Percentiles rank a stretch among this genome's conserved stretches.
These are phyloP conservation scores for Colletotrichum sojae DNA, from an alignment of 2,329 filamentous ascomycete species.

Conservation along the genomic window DNA sequence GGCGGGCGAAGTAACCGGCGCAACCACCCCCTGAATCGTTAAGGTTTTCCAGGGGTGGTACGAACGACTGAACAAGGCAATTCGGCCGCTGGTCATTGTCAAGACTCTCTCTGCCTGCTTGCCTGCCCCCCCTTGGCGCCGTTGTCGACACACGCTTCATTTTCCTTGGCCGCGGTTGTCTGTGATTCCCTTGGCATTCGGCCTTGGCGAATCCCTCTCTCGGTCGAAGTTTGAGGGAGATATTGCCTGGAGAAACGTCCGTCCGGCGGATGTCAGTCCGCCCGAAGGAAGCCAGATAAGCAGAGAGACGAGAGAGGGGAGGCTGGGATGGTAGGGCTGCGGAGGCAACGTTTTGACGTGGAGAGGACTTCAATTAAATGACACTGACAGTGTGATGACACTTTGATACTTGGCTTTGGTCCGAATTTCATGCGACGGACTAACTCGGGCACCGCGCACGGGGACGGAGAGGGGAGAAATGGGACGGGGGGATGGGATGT, in stretches of 20 bases:
- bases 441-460: not conserved
- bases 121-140: slow-evolving; percentile 3
- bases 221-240: not conserved
- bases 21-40: too few relatives aligned
- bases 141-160: not conserved
- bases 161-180: slow-evolving; percentile 21
- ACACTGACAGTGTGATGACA: slow-evolving; percentile 5
- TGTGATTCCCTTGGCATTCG: slow-evolving; percentile 16
- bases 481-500: slow-evolving; percentile 7
- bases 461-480: slow-evolving; percentile 6
- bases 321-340: not conserved
- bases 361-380: not conserved
- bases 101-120: too few relatives aligned
- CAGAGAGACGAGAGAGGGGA: not conserved
- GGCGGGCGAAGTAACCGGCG: too few relatives aligned
- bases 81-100: too few relatives aligned
- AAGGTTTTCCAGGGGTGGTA: too few relatives aligned
- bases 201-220: slow-evolving; percentile 9
- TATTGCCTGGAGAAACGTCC: too few relatives aligned
- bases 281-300: too few relatives aligned
- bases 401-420: slow-evolving; percentile 11
- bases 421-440: slow-evolving; percentile 19
- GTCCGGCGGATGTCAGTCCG: too few relatives aligned
- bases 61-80: too few relatives aligned
- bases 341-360: not conserved